A percentile compares a stretch with the other conserved stretches of the same genome.
Conservation (phyloP, 2,329 filamentous ascomycete species). For the Phaeophleospora eucalypticola region DNA sequence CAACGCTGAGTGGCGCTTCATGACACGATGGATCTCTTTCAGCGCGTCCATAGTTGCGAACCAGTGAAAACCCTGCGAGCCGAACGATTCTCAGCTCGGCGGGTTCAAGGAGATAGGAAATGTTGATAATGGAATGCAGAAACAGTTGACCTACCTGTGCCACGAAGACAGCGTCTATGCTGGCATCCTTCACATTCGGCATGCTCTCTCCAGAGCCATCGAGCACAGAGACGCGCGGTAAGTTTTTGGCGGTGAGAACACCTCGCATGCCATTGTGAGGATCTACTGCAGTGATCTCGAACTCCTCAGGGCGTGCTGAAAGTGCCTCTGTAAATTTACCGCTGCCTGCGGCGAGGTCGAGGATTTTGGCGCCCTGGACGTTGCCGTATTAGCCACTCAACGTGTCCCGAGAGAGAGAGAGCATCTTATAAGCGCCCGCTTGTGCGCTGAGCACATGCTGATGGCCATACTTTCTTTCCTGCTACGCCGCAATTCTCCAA, state of each 20-base stretch:
- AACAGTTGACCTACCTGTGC: conserved; percentile 57
- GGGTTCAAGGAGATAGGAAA: conserved; percentile 3
- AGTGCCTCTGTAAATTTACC: conserved; percentile 67
- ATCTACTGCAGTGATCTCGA: conserved; percentile 59
- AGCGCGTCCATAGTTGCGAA: conserved; percentile 63
- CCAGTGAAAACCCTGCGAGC: conserved; percentile 48
- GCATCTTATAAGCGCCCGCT: background rate
- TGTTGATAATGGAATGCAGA: background rate
- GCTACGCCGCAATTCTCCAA: conserved; percentile 54
- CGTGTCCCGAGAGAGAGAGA: background rate
- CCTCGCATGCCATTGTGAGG: conserved; percentile 64
- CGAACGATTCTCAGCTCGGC: conserved; percentile 15
- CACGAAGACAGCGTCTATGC: conserved; percentile 62
- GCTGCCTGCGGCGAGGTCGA: conserved; percentile 66
- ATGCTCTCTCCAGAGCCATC: conserved; percentile 58
- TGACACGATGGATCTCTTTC: conserved; percentile 61
- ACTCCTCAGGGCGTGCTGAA: conserved; percentile 55
- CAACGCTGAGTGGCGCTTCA: conserved; percentile 57
- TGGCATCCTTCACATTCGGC: conserved; percentile 50
- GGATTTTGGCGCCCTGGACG: conserved; percentile 45
- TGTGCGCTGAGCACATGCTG: background rate
- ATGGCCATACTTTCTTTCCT: conserved; percentile 24
- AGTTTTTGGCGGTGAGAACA: conserved; percentile 55
- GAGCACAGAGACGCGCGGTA: conserved; percentile 52
- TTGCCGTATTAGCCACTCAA: background rate